phyloP scores from a whole-genome alignment of 352 stramenopile species.

The Pythium insidiosum region DNA sequence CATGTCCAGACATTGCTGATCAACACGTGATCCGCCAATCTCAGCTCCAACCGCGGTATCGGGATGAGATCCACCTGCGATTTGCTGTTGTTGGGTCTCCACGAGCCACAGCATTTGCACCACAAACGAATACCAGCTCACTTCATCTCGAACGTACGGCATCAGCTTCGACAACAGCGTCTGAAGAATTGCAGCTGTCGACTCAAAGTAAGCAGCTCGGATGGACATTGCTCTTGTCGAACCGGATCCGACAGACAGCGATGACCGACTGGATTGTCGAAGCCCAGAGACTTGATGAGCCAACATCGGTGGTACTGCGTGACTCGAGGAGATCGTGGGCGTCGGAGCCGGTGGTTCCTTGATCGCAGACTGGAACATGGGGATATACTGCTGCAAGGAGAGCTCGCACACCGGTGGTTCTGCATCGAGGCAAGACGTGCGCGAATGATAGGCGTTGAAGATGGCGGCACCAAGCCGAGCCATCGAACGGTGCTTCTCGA shows the following conservation, averaged over 20 bases:
- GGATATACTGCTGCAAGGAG: conserved; percentile 10
- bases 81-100: conserved; percentile 5
- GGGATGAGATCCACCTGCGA: too few species aligned
- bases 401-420: too few species aligned
- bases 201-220: conserved; percentile 7
- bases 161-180: conserved; percentile 15
- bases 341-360: conserved; percentile 1
- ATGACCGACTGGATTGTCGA: too few species aligned
- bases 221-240: background rate
- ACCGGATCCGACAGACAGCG: too few species aligned
- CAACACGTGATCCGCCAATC: too few species aligned
- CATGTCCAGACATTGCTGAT: too few species aligned
- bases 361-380: conserved; percentile 20
- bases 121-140: conserved; percentile 15
- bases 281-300: background rate
- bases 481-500: conserved; percentile 10
- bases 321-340: background rate
- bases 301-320: background rate
- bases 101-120: conserved; percentile 9
- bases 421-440: too few species aligned
- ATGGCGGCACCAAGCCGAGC: conserved; percentile 26
- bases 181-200: conserved; percentile 8
- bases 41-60: too few species aligned
- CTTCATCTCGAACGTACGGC: conserved; percentile 7
- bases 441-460: conserved; percentile 34